A percentile compares a stretch with the other conserved stretches of the same genome.
These are phyloP conservation scores for Eimeria acervulina DNA, from an alignment of 169 alveolate genomes.

Conservation along the genomic window DNA sequence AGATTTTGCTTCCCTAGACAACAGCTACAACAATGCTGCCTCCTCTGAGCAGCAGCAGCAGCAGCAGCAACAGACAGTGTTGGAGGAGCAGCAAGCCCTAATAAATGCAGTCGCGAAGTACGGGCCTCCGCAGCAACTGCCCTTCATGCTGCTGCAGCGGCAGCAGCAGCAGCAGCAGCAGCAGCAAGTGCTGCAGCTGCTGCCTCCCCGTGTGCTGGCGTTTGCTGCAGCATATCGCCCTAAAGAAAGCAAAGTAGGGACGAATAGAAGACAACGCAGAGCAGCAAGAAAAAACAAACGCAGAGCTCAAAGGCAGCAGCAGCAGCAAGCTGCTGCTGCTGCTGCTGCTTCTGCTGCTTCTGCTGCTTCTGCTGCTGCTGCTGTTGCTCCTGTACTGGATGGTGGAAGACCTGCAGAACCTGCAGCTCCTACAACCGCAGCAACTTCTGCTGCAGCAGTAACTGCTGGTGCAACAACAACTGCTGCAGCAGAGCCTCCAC, in stretches of 20 bases:
- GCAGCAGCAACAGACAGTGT: not conserved
- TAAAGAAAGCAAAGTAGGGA: conserved; percentile 19
- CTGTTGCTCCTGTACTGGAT: not conserved
- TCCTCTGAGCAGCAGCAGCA: conserved; percentile 36
- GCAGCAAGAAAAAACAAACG: conserved; percentile 20
- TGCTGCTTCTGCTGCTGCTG: not conserved
- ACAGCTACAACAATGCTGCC: not conserved
- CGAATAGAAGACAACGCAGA: conserved; percentile 17
- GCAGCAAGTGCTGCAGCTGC: too few relatives aligned
- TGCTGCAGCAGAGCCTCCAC: not conserved
- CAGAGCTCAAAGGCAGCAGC: not conserved
- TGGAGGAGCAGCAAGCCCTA: conserved; percentile 21
- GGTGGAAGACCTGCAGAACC: not conserved
- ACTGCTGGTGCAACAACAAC: too few relatives aligned
- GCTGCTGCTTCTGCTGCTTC: conserved; percentile 28
- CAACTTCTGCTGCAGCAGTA: too few relatives aligned
- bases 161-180: conserved; percentile 45
- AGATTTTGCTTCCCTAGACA: too few relatives aligned
- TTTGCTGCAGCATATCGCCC: conserved; percentile 38
- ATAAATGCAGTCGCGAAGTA: not conserved
- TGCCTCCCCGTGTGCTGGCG: conserved; percentile 32
- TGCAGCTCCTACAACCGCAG: too few relatives aligned
- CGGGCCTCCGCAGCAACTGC: conserved; percentile 33
- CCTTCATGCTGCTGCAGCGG: conserved; percentile 36
- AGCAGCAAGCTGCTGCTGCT: too few relatives aligned